phyloP scores from a whole-genome alignment of 805 yeast genomes.

The Clavispora fructus region DNA sequence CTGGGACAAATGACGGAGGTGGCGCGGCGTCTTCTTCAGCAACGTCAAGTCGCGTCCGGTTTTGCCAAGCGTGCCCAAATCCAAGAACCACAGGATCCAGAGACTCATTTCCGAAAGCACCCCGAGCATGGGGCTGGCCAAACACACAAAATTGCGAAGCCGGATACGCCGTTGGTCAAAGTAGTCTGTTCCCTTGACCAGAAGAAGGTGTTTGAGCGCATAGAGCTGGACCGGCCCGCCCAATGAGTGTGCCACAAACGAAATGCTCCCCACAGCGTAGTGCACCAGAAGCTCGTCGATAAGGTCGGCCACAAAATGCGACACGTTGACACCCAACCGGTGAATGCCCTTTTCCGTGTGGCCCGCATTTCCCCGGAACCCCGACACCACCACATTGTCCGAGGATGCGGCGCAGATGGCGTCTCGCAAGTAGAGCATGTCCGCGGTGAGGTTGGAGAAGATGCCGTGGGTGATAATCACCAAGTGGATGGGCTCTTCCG shows the following conservation, averaged over 20 bases:
- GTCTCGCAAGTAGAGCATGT: conserved; percentile 39
- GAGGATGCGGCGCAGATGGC: conserved; percentile 14
- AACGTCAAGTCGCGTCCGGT: conserved; percentile 42
- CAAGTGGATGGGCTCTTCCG: conserved; percentile 32
- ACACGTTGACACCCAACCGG: conserved; percentile 29
- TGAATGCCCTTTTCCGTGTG: conserved; percentile 38
- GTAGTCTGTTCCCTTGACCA: conserved; percentile 25
- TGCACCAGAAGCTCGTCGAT: conserved; percentile 18
- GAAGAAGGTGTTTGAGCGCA: conserved; percentile 34
- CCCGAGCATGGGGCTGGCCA: conserved; percentile 42
- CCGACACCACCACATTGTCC: conserved; percentile 35
- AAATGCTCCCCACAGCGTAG: conserved; percentile 22
- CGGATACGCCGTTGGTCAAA: conserved; percentile 22
- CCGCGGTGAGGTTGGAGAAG: conserved; percentile 40
- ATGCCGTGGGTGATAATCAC: conserved; percentile 41
- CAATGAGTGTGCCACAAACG: conserved; percentile 41
- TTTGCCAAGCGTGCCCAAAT: conserved; percentile 40
- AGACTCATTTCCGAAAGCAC: conserved; percentile 38
- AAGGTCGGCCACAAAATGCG: conserved; percentile 22
- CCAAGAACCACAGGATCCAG: conserved; percentile 36
- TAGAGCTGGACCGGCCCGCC: conserved; percentile 41
- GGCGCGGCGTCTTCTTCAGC: conserved; percentile 26
- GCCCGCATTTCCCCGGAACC: conserved; percentile 38
- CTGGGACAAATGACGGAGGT: conserved; percentile 6
- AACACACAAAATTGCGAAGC: conserved; percentile 31